These are phyloP conservation scores for Globisporangium cylindrosporum DNA, from an alignment of 352 stramenopile genomes.

Conservation along the genomic window DNA sequence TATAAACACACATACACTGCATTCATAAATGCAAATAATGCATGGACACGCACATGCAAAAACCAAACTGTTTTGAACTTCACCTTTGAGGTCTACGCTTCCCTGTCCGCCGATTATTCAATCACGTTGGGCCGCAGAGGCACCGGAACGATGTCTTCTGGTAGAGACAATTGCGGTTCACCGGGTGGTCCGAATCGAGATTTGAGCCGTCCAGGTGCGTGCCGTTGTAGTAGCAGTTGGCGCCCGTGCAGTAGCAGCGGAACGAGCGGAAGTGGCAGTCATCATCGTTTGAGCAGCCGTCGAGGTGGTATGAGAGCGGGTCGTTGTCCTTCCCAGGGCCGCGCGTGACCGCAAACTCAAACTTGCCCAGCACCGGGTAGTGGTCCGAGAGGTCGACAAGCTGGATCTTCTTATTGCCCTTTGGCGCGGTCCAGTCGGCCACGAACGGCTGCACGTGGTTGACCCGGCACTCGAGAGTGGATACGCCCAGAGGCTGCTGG, in stretches of 20 bases:
- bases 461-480: conserved; percentile 56
- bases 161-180: conserved; percentile 76
- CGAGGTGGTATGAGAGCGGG: conserved; percentile 56
- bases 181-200: conserved; percentile 52
- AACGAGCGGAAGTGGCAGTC: conserved; percentile 72
- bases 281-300: conserved; percentile 67
- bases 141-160: conserved; percentile 65
- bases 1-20: background rate
- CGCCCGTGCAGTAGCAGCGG: conserved; percentile 68
- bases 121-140: conserved; percentile 62
- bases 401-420: conserved; percentile 53
- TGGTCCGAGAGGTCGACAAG: conserved; percentile 77
- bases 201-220: conserved; percentile 48
- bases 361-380: conserved; percentile 69
- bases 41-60: background rate
- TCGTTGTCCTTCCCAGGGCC: conserved; percentile 46
- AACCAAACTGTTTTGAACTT: background rate
- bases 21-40: conserved; percentile 1
- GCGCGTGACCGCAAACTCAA: conserved; percentile 56
- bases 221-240: conserved; percentile 65
- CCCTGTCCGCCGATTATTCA: too few relatives aligned
- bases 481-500: conserved; percentile 49
- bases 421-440: conserved; percentile 58
- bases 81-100: background rate
- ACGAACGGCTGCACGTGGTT: conserved; percentile 56